Percentiles rank a stretch among this genome's conserved stretches.
Conservation (phyloP, 495 filamentous ascomycete genomes). For the Talaromyces thailandensis region DNA sequence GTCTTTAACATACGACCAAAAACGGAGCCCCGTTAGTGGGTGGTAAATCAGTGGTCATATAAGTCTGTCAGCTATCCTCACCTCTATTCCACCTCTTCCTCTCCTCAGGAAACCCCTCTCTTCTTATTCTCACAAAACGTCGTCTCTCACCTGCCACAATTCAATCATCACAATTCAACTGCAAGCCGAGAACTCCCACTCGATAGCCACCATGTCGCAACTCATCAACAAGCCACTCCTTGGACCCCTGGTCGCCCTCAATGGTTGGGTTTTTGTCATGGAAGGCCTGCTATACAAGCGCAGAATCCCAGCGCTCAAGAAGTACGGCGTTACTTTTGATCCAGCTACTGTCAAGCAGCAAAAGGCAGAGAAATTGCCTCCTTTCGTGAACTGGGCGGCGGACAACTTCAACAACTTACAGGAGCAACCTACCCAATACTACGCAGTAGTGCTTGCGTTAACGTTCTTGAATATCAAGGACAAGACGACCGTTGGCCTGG, state of each 20-base stretch:
- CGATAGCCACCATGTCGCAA: too few species aligned
- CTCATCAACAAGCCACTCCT: conserved; percentile 8
- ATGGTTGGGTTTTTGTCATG: conserved; percentile 17
- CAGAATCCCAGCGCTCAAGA: conserved; percentile 11
- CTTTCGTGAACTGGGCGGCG: conserved; percentile 18
- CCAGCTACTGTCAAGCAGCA: conserved; percentile 10
- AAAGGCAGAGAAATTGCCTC: conserved; percentile 12
- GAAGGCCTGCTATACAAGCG: conserved; percentile 19
- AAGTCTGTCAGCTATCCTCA: too few species aligned
- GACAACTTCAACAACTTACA: conserved; percentile 21
- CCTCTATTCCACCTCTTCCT: too few species aligned
- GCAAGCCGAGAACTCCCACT: too few species aligned
- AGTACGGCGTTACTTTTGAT: neutral
- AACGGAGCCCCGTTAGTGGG: too few species aligned
- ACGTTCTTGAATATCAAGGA: conserved; percentile 9
- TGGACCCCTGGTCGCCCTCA: conserved; percentile 21
- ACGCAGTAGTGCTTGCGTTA: conserved; percentile 14
- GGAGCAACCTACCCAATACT: conserved; percentile 22
- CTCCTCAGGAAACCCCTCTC: too few species aligned
- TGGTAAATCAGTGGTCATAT: too few species aligned
- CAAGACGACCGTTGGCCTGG: conserved; percentile 9
- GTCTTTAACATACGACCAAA: too few species aligned
- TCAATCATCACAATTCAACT: too few species aligned
- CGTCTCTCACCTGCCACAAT: too few species aligned
- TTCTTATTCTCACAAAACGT: too few species aligned